These are phyloP conservation scores for Sporothrix schenckii DNA, from an alignment of 2,329 filamentous ascomycete species.

Conservation along the genomic window DNA sequence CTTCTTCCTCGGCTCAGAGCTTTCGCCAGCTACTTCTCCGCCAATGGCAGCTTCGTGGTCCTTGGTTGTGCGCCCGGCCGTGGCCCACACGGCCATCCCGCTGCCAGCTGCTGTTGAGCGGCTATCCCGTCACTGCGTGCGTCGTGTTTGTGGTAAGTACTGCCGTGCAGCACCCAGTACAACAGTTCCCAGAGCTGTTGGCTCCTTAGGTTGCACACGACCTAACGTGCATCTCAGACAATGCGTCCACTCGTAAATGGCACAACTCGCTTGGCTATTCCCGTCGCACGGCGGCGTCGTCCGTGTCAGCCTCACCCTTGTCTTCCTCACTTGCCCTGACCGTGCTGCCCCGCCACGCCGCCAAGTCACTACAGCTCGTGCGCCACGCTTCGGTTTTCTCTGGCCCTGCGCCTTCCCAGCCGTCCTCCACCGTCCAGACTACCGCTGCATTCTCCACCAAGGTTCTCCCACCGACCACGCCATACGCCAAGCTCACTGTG, in stretches of 20 bases:
- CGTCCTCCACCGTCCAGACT: conserved; percentile 30
- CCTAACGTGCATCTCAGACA: not conserved
- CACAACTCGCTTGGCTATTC: conserved; percentile 43
- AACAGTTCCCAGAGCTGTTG: not conserved
- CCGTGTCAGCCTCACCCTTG: not conserved
- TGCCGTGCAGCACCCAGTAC: not conserved
- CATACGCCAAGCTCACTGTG: conserved; percentile 73
- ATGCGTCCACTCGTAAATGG: conserved; percentile 42
- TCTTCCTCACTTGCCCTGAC: conserved; percentile 38
- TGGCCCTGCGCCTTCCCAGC: conserved; percentile 36
- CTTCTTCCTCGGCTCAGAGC: not conserved
- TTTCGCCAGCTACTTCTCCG: not conserved
- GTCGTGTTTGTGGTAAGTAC: conserved; percentile 35
- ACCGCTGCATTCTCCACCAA: conserved; percentile 48
- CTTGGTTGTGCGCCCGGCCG: conserved; percentile 36
- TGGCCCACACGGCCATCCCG: conserved; percentile 33
- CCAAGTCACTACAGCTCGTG: conserved; percentile 45
- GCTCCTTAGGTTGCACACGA: not conserved
- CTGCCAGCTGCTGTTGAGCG: conserved; percentile 33
- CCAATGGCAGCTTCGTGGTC: conserved; percentile 36
- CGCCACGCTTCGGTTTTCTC: conserved; percentile 47
- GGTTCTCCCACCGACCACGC: conserved; percentile 52
- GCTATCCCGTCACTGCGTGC: conserved; percentile 32
- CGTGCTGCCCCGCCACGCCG: conserved; percentile 36
- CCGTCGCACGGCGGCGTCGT: conserved; percentile 29